Conservation (phyloP, 768 basidiomycete genomes). For the Hericium alpestre region DNA sequence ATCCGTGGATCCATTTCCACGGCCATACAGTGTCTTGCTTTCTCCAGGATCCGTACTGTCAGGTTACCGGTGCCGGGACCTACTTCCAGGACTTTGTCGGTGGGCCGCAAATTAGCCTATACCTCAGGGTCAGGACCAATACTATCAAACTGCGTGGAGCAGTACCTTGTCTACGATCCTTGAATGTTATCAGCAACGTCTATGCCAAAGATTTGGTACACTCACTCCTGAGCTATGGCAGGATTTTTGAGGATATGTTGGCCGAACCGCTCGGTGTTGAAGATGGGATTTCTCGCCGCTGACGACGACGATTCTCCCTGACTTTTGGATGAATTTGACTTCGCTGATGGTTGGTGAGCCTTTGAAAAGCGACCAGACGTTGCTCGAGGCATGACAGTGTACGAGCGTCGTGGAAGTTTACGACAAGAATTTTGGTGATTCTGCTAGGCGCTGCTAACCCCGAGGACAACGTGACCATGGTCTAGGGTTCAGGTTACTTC, state of each 20-base stretch:
- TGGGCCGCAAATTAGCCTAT: conserved; percentile 84
- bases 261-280: conserved; percentile 91
- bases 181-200: conserved; percentile 8
- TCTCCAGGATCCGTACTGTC: conserved; percentile 86
- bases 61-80: conserved; percentile 97
- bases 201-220: conserved; percentile 5
- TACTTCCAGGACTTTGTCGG: conserved; percentile 94
- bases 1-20: conserved; percentile 98
- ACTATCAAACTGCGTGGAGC: background rate
- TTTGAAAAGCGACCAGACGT: conserved; percentile 21
- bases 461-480: no score
- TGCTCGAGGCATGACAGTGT: background rate
- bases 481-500: no score
- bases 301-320: conserved; percentile 28
- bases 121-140: background rate
- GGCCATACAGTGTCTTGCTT: conserved; percentile 86
- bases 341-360: conserved; percentile 54
- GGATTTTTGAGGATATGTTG: conserved; percentile 98
- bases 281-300: conserved; percentile 69
- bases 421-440: background rate
- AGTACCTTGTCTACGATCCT: conserved; percentile 56
- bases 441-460: no score
- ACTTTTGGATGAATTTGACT: conserved; percentile 37
- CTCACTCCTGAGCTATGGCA: conserved; percentile 78
- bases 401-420: background rate